Percentiles rank a stretch among this genome's conserved stretches.
These are phyloP conservation scores for Sisymbrium altissimum DNA, from an alignment of 345 rosid genomes.

Conservation along the genomic window DNA sequence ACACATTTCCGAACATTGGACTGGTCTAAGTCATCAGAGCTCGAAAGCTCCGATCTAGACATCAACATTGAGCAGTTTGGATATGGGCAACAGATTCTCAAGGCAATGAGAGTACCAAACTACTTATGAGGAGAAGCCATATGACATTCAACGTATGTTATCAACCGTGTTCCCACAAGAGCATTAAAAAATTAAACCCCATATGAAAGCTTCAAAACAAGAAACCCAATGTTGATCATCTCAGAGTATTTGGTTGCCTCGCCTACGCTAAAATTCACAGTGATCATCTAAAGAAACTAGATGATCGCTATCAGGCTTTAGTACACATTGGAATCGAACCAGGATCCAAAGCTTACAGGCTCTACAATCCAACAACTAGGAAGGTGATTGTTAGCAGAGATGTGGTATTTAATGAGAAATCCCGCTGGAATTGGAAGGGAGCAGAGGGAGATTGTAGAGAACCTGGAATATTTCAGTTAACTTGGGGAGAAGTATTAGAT, in stretches of 20 bases:
- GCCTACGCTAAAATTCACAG: too few relatives aligned
- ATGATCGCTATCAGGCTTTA: too few relatives aligned
- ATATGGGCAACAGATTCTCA: conserved; percentile 64
- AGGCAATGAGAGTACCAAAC: background rate
- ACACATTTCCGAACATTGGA: conserved; percentile 49
- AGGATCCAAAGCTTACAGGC: background rate
- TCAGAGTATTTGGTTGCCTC: background rate
- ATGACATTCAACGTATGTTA: background rate
- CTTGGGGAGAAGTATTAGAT: too few relatives aligned
- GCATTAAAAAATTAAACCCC: background rate
- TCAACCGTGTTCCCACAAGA: background rate
- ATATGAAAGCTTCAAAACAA: background rate
- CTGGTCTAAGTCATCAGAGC: background rate
- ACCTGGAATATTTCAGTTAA: too few relatives aligned
- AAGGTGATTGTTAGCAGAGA: too few relatives aligned
- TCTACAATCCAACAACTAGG: background rate
- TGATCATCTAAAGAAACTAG: too few relatives aligned
- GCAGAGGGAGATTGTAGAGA: too few relatives aligned
- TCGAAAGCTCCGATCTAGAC: conserved; percentile 44
- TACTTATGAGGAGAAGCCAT: too few relatives aligned
- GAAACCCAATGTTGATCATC: background rate
- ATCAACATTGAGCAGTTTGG: conserved; percentile 65
- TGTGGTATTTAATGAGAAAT: background rate
- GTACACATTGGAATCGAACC: too few relatives aligned
- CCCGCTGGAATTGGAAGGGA: too few relatives aligned